Evolutionary conservation across 331 rosid genomes (phyloP).

Genomic region (Quercus tomentella): DNA sequence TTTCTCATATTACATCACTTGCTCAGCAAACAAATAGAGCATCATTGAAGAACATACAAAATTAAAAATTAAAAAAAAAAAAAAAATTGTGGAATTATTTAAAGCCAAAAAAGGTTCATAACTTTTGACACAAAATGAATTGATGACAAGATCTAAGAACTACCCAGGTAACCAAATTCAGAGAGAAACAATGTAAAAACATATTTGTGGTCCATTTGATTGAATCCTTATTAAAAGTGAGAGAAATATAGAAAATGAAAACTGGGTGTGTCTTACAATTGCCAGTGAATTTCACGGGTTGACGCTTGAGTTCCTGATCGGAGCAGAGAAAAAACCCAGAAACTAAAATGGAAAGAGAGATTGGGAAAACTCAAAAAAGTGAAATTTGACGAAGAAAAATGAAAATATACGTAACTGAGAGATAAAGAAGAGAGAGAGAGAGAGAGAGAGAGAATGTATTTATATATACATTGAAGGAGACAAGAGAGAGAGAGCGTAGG

Average conservation of each 20-base stretch:
- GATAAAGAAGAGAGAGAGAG: neutral
- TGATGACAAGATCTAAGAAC: constrained; percentile 20
- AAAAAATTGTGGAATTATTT: too few relatives aligned
- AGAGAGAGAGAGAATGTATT: constrained; percentile 10
- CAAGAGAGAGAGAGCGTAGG: neutral
- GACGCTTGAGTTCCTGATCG: too few relatives aligned
- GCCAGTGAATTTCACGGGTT: neutral
- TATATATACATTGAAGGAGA: neutral
- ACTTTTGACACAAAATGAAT: neutral
- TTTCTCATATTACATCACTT: constrained; percentile 16
- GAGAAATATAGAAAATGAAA: neutral
- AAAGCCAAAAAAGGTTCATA: too few relatives aligned
- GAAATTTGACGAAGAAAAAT: neutral
- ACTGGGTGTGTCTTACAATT: constrained; percentile 16
- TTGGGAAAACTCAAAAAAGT: neutral
- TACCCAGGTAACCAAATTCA: constrained; percentile 6
- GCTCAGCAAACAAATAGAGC: constrained; percentile 12
- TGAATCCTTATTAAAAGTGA: neutral
- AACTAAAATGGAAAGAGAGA: constrained; percentile 15
- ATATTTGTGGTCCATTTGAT: neutral
- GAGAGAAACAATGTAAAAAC: neutral
- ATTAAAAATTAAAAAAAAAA: too few relatives aligned
- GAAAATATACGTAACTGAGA: neutral
- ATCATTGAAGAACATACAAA: neutral
- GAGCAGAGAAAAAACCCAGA: neutral